phyloP scores from a whole-genome alignment of 2,329 filamentous ascomycete species.

The Trichoderma atrobrunneum region DNA sequence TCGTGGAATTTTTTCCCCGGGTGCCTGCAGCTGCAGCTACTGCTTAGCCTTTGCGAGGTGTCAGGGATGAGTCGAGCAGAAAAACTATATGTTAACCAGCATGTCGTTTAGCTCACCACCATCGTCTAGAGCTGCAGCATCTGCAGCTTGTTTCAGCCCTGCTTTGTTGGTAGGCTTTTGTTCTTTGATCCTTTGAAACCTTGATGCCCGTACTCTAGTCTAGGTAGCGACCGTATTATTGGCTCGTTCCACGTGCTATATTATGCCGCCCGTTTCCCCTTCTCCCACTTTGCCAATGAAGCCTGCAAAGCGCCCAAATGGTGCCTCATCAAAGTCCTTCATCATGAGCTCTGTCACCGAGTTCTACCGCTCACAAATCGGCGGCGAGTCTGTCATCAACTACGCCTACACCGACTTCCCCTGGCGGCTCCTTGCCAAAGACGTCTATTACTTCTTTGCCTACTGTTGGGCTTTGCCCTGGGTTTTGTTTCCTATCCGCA shows the following conservation, averaged over 20 bases:
- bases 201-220: background rate
- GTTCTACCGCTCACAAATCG: slow-evolving; percentile 59
- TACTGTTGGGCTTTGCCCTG: slow-evolving; percentile 58
- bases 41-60: background rate
- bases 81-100: slow-evolving; percentile 7
- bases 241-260: background rate
- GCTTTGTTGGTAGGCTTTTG: background rate
- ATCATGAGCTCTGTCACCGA: slow-evolving; percentile 40
- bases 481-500: slow-evolving; percentile 56
- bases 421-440: slow-evolving; percentile 48
- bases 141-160: slow-evolving; percentile 10
- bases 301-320: background rate
- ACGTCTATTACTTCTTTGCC: slow-evolving; percentile 54
- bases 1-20: background rate
- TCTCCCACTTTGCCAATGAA: background rate
- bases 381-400: slow-evolving; percentile 55
- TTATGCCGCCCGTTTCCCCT: background rate
- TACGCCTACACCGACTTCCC: slow-evolving; percentile 60
- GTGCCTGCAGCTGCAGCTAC: slow-evolving; percentile 4
- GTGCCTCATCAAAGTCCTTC: background rate
- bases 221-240: background rate
- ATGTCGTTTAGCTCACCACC: slow-evolving; percentile 4
- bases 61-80: slow-evolving; percentile 1
- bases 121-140: background rate
- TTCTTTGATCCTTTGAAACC: background rate